A percentile compares a stretch with the other conserved stretches of the same genome.
phyloP scores from a whole-genome alignment of 139 green algal genomes.

The Volvox africanus region DNA sequence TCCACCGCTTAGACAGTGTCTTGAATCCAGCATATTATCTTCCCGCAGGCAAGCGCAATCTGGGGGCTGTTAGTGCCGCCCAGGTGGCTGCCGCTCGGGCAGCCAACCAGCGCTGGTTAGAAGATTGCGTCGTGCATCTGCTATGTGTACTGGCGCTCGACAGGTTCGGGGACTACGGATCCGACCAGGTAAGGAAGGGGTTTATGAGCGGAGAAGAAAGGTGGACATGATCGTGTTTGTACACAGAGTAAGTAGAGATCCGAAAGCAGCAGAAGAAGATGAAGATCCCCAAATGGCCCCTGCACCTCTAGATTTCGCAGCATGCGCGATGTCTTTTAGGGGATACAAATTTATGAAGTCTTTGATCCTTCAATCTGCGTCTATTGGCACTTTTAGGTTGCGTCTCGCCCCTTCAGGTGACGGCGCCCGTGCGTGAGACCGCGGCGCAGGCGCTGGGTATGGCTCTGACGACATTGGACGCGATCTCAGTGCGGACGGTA shows the following conservation, averaged over 20 bases:
- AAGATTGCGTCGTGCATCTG: constrained; percentile 87
- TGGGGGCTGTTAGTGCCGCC: constrained; percentile 57
- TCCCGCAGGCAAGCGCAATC: constrained; percentile 43
- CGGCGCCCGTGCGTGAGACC: constrained; percentile 95
- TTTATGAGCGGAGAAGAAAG: too few species aligned
- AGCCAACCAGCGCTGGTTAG: constrained; percentile 84
- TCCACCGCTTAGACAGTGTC: not conserved
- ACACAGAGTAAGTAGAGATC: too few species aligned
- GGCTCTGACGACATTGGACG: constrained; percentile 60
- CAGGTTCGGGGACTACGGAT: constrained; percentile 95
- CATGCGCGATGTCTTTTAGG: too few species aligned
- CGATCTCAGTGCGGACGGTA: constrained; percentile 57
- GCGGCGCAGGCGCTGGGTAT: constrained; percentile 92
- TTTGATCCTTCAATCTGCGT: not conserved
- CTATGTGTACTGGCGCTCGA: constrained; percentile 95
- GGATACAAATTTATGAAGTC: too few species aligned
- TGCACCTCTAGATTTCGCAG: too few species aligned
- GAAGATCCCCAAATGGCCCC: too few species aligned
- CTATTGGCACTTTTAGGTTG: too few species aligned
- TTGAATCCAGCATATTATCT: not conserved
- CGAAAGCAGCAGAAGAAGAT: too few species aligned
- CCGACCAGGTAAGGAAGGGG: constrained; percentile 79
- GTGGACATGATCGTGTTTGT: too few species aligned
- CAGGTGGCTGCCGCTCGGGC: constrained; percentile 56
- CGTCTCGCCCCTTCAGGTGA: constrained; percentile 67